Conservation (phyloP, 495 filamentous ascomycete species). For the Xylaria sp. region DNA sequence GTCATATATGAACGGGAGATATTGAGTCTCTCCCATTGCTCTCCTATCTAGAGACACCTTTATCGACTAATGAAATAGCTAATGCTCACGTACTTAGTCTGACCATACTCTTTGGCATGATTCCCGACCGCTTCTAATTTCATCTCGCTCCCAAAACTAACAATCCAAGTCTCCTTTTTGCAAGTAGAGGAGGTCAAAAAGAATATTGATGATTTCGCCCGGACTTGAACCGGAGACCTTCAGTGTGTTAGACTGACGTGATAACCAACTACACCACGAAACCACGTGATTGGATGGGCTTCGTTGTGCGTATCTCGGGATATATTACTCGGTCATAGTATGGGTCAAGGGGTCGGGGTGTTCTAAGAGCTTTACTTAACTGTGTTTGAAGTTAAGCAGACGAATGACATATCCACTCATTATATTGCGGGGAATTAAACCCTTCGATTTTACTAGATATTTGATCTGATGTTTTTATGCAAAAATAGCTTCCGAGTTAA, state of each 20-base stretch:
- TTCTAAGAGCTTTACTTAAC: neutral
- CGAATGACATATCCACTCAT: neutral
- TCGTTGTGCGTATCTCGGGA: neutral
- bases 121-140: neutral
- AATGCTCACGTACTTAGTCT: too few species aligned
- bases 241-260: slow-evolving; percentile 25
- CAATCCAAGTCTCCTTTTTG: neutral
- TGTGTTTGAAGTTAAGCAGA: neutral
- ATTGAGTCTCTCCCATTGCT: neutral
- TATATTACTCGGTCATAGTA: neutral
- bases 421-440: neutral
- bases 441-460: neutral
- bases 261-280: slow-evolving; percentile 26
- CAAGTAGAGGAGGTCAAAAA: neutral
- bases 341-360: neutral
- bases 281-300: slow-evolving; percentile 1
- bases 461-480: neutral
- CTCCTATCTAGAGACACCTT: neutral
- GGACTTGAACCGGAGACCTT: slow-evolving; percentile 28
- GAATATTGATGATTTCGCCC: slow-evolving; percentile 5
- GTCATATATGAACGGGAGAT: neutral
- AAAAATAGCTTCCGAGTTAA: neutral
- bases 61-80: too few species aligned
- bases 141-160: neutral
- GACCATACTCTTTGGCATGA: neutral